Conservation (phyloP, 2,329 filamentous ascomycete genomes). For the Aspergillus niger region DNA sequence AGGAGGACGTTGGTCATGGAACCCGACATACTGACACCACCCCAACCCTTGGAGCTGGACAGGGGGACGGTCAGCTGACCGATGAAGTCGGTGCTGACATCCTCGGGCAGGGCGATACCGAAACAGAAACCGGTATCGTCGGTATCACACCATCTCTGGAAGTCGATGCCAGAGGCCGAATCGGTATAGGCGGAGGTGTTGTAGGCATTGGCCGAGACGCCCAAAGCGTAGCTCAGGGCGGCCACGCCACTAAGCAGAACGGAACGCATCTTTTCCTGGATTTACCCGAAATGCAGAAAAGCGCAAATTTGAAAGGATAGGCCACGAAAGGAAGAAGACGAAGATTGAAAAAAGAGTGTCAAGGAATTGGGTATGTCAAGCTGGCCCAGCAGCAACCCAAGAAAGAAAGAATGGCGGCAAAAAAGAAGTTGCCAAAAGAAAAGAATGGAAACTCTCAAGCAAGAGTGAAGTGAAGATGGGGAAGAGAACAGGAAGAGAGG, state of each 20-base stretch:
- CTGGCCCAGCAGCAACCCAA: constrained; percentile 21
- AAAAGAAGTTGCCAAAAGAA: not conserved
- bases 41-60: constrained; percentile 19
- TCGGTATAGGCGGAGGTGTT: constrained; percentile 22
- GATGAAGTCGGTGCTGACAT: constrained; percentile 17
- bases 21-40: constrained; percentile 21
- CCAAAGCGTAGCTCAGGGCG: constrained; percentile 18
- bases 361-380: constrained; percentile 11
- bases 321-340: not conserved
- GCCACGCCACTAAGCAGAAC: constrained; percentile 13
- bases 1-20: constrained; percentile 19
- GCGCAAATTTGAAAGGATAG: constrained; percentile 5
- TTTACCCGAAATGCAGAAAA: constrained; percentile 8
- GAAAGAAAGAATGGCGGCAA: constrained; percentile 16
- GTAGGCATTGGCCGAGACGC: constrained; percentile 13
- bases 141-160: constrained; percentile 23
- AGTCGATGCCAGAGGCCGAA: constrained; percentile 19
- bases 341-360: constrained; percentile 13
- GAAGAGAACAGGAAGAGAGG: too few species aligned
- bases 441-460: constrained; percentile 9
- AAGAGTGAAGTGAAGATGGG: constrained; percentile 5
- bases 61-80: constrained; percentile 21
- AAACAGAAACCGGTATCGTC: constrained; percentile 19
- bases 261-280: constrained; percentile 16
- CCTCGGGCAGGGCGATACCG: constrained; percentile 21